Evolutionary conservation across 192 early-diverging fungal species (phyloP), one percentile per base, ranked within the genome.

Genomic region (Mortierella antarctica): DNA sequence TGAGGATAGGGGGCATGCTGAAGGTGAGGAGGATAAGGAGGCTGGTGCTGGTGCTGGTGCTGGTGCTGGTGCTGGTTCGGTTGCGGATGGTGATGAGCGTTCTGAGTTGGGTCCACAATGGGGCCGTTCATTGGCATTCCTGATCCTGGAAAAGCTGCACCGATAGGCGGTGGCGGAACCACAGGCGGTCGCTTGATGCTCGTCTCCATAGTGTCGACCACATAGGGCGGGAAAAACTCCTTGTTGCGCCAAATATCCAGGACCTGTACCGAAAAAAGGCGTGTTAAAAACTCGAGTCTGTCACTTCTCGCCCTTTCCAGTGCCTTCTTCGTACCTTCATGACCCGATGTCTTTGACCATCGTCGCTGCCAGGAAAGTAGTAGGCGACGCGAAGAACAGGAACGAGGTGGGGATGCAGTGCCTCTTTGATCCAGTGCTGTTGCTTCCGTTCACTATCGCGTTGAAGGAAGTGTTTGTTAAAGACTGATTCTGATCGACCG

Each of bases 301-400:
- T 51, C 41, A 39, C 7, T 23, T 9, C 14, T 20, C 20, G 1
- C 2, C 20, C 15, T 31, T 45, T 45, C 10, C 41, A 48, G 40
- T 2, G 47, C 41, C 48, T 41, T 49, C 42, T 15, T 7, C n/a
- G n/a, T 78, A 86, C 86, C 79, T 88, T 88, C 8, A 83, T 72
- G n/a, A 88, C 82, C 41, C 86, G 83, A 6, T 86, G 73, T 20
- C 78, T 65, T 55, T 82, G 79, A 21, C 46, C 23, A 23, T 88
- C 83, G 23, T 83, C 73, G 17, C 76, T 58, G 51, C 73, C 74
- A 11, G 81, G 75, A 67, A 73, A 83, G 61, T 82, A 81, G 48
- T 86, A 88, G n/a, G 85, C 87, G 21, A 78, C 56, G 41, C 82
- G 82, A 20, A 88, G 46, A 21, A 88, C 63, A 11, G 83, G 69